These are phyloP conservation scores for Tothia fuscella DNA, from an alignment of 2,329 filamentous ascomycete genomes.

Conservation along the genomic window DNA sequence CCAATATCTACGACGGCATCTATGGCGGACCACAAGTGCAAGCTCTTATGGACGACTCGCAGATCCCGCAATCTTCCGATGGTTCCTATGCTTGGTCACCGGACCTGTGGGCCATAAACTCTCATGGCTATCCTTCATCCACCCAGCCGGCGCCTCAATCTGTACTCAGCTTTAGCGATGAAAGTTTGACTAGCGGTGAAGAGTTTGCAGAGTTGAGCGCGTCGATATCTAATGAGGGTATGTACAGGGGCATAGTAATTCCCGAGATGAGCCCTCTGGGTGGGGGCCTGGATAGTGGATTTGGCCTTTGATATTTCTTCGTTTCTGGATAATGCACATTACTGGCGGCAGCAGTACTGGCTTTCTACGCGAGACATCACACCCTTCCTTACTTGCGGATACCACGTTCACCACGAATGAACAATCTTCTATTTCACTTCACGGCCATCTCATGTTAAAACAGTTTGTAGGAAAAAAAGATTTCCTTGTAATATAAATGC, in stretches of 20 bases:
- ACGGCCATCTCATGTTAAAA: too few relatives aligned
- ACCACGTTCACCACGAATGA: too few relatives aligned
- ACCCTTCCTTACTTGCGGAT: too few relatives aligned
- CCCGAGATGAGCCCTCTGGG: slow-evolving; percentile 11
- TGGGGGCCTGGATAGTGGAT: slow-evolving; percentile 25
- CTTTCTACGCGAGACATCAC: too few relatives aligned
- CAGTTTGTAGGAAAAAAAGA: too few relatives aligned
- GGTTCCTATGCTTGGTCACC: slow-evolving; percentile 22
- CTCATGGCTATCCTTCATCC: slow-evolving; percentile 17
- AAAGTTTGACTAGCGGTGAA: slow-evolving; percentile 43
- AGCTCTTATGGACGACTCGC: not conserved
- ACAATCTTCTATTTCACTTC: too few relatives aligned
- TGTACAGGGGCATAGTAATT: slow-evolving; percentile 19
- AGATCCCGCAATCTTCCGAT: slow-evolving; percentile 17
- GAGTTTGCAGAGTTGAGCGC: slow-evolving; percentile 17
- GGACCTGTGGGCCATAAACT: slow-evolving; percentile 23
- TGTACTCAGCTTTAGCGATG: slow-evolving; percentile 47
- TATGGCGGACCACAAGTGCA: slow-evolving; percentile 51
- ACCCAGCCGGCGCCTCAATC: slow-evolving; percentile 35
- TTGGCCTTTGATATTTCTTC: slow-evolving; percentile 28
- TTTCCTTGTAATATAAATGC: too few relatives aligned
- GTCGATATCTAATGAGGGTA: slow-evolving; percentile 13
- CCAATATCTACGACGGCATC: slow-evolving; percentile 76
- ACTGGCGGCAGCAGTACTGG: too few relatives aligned
- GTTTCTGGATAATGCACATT: too few relatives aligned